Evolutionary conservation across 2,329 filamentous ascomycete genomes (phyloP).

Genomic region (Hymenoscyphus albidus): DNA sequence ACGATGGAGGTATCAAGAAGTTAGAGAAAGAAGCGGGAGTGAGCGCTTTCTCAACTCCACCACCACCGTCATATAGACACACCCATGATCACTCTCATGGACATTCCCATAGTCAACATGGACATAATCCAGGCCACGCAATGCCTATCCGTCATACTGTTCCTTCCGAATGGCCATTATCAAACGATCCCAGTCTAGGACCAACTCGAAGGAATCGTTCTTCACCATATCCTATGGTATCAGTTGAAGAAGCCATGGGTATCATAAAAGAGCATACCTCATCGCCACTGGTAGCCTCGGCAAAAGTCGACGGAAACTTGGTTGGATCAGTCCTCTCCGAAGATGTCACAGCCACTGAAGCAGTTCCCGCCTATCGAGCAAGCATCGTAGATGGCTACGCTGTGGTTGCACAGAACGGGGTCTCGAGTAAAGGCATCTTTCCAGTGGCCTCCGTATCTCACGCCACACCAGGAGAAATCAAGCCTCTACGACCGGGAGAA

Average conservation of each 20-base stretch:
- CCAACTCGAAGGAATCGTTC: conserved; percentile 71
- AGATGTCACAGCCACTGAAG: conserved; percentile 74
- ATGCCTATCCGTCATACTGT: conserved; percentile 70
- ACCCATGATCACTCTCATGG: conserved; percentile 44
- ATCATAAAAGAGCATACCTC: conserved; percentile 74
- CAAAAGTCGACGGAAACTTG: conserved; percentile 60
- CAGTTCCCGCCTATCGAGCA: conserved; percentile 88
- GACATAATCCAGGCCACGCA: conserved; percentile 59
- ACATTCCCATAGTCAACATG: conserved; percentile 50
- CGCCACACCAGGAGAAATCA: conserved; percentile 67
- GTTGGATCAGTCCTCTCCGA: conserved; percentile 78
- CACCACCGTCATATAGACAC: conserved; percentile 45
- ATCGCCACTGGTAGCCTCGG: conserved; percentile 50
- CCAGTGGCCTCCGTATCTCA: conserved; percentile 85
- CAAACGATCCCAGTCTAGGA: conserved; percentile 58
- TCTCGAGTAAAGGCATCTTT: conserved; percentile 70
- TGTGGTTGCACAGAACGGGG: conserved; percentile 62
- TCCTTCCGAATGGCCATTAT: conserved; percentile 52
- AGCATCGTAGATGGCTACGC: conserved; percentile 98
- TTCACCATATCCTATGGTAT: conserved; percentile 89
- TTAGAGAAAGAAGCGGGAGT: conserved; percentile 81
- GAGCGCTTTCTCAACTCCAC: conserved; percentile 15
- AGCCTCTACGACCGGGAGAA: conserved; percentile 64
- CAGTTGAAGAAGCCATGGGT: conserved; percentile 74
- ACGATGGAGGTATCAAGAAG: conserved; percentile 76